A percentile compares a stretch with the other conserved stretches of the same genome.
Conservation (phyloP, 331 rosid species). For the Saraca asoca region DNA sequence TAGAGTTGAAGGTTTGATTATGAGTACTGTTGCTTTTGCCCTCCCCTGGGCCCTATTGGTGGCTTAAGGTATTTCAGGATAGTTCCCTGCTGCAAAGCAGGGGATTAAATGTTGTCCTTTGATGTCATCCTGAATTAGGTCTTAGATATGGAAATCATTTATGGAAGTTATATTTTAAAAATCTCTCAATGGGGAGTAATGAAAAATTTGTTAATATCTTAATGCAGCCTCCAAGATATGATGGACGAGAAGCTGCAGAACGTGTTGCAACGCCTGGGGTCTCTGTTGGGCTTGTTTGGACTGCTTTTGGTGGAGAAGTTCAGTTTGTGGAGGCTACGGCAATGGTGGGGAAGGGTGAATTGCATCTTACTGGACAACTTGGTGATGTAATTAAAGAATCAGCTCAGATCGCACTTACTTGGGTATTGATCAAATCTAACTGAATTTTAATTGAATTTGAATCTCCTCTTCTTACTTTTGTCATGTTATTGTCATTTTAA, state of each 20-base stretch:
- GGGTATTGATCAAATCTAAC: slow-evolving; percentile 64
- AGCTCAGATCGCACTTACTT: slow-evolving; percentile 94
- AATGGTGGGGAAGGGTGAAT: slow-evolving; percentile 89
- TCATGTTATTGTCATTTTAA: too few relatives aligned
- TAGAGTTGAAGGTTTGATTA: slow-evolving; percentile 5
- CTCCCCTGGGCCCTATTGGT: background rate
- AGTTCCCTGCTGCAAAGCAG: slow-evolving; percentile 4
- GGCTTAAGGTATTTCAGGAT: slow-evolving; percentile 15
- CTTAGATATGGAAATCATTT: slow-evolving; percentile 2
- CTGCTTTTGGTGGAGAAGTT: slow-evolving; percentile 96
- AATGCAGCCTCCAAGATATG: slow-evolving; percentile 92
- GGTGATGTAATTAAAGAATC: slow-evolving; percentile 99
- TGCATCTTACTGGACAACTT: slow-evolving; percentile 96
- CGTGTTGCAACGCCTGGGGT: slow-evolving; percentile 85
- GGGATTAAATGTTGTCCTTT: too few relatives aligned
- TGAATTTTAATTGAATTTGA: background rate
- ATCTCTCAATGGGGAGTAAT: slow-evolving; percentile 26
- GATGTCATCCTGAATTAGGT: slow-evolving; percentile 21
- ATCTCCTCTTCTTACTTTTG: too few relatives aligned
- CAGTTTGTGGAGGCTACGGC: slow-evolving; percentile 97
- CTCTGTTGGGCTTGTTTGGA: slow-evolving; percentile 97
- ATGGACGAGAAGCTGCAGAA: slow-evolving; percentile 84
- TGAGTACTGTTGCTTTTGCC: too few relatives aligned
- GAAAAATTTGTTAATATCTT: slow-evolving; percentile 27
- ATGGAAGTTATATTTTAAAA: slow-evolving; percentile 14